Percentiles rank a stretch among this genome's conserved stretches.
Conservation (phyloP, 2,329 filamentous ascomycete species). For the Fusarium lyarnte region DNA sequence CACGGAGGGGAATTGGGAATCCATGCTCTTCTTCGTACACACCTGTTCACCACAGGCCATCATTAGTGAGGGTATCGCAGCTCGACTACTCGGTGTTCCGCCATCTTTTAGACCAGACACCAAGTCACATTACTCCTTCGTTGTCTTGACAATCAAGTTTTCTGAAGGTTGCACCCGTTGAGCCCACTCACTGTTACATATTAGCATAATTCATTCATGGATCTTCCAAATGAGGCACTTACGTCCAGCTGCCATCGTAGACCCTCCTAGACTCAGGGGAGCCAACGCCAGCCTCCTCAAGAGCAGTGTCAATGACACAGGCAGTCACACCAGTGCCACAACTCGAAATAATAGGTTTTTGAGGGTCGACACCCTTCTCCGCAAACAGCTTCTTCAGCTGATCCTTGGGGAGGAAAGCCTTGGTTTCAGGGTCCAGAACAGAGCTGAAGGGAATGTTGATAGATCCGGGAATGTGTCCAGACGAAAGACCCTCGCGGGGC, state of each 20-base stretch:
- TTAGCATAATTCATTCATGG: slow-evolving; percentile 6
- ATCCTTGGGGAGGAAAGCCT: slow-evolving; percentile 77
- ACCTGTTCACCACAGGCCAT: slow-evolving; percentile 40
- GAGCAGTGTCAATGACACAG: slow-evolving; percentile 86
- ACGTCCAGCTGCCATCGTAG: slow-evolving; percentile 99
- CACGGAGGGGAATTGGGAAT: slow-evolving; percentile 38
- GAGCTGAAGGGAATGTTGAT: slow-evolving; percentile 83
- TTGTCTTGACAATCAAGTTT: slow-evolving; percentile 67
- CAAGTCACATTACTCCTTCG: slow-evolving; percentile 40
- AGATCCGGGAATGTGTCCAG: slow-evolving; percentile 91
- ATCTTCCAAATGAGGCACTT: slow-evolving; percentile 56
- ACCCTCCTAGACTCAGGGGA: slow-evolving; percentile 73
- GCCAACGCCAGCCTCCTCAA: slow-evolving; percentile 81
- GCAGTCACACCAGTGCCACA: slow-evolving; percentile 97
- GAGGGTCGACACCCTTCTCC: slow-evolving; percentile 80
- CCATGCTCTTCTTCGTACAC: slow-evolving; percentile 42
- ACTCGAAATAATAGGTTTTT: slow-evolving; percentile 83
- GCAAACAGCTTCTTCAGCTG: slow-evolving; percentile 81
- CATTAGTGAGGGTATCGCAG: slow-evolving; percentile 47
- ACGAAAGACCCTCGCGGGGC: slow-evolving; percentile 84
- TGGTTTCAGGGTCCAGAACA: slow-evolving; percentile 84
- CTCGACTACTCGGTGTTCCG: slow-evolving; percentile 32
- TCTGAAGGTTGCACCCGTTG: slow-evolving; percentile 71
- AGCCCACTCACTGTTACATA: slow-evolving; percentile 69
- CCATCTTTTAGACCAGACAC: slow-evolving; percentile 25